These are phyloP conservation scores for Poronia punctata DNA, from an alignment of 495 filamentous ascomycete genomes.

Conservation along the genomic window DNA sequence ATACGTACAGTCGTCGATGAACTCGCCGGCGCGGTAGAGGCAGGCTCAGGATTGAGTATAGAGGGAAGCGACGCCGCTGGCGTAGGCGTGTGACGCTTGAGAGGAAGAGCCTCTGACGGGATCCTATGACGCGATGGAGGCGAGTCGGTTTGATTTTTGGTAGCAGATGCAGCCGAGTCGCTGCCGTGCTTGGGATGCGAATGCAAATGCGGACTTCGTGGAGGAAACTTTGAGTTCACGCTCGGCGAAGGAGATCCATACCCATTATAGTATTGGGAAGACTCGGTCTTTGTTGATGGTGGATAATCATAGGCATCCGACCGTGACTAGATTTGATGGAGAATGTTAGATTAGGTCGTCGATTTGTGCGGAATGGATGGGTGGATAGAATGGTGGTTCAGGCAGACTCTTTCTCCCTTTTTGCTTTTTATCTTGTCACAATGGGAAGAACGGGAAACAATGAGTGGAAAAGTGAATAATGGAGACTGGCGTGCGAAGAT, in stretches of 20 bases:
- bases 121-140: constrained; percentile 34
- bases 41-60: constrained; percentile 40
- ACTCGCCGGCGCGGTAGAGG: constrained; percentile 21
- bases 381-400: too few species aligned
- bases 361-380: too few species aligned
- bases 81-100: constrained; percentile 38
- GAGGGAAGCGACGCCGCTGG: constrained; percentile 32
- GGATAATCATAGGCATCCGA: constrained; percentile 48
- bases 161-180: constrained; percentile 47
- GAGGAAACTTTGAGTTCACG: constrained; percentile 45
- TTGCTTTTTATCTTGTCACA: too few species aligned
- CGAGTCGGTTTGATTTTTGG: constrained; percentile 44
- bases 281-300: constrained; percentile 24
- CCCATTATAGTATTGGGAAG: constrained; percentile 49
- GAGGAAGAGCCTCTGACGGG: constrained; percentile 35
- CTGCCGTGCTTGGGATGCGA: constrained; percentile 43
- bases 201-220: constrained; percentile 49
- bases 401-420: too few species aligned
- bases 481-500: constrained; percentile 10
- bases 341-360: too few species aligned
- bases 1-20: constrained; percentile 35
- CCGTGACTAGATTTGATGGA: constrained; percentile 36
- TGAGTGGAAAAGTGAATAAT: constrained; percentile 4
- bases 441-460: constrained; percentile 19
- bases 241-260: constrained; percentile 48